A percentile compares a stretch with the other conserved stretches of the same genome.
Evolutionary conservation across 495 filamentous ascomycete genomes (phyloP).

Genomic region (Neurospora sp.): DNA sequence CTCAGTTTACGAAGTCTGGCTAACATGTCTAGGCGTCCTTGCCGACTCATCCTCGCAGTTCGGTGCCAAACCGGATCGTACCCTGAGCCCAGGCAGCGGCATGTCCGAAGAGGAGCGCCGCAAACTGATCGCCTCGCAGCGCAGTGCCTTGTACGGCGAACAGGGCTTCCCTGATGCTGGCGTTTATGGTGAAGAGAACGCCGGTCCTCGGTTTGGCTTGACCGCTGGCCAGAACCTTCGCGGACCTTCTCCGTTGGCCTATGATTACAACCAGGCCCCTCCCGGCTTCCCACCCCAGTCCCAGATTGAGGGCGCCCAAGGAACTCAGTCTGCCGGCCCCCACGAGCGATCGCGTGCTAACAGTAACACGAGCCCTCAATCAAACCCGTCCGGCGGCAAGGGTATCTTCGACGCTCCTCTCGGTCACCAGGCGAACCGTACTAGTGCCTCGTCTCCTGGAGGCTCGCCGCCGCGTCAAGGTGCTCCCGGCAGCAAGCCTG

Average conservation of each 20-base stretch:
- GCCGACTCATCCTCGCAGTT: slow-evolving; percentile 58
- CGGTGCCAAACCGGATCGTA: slow-evolving; percentile 73
- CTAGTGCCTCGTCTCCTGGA: slow-evolving; percentile 81
- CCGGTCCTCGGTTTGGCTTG: slow-evolving; percentile 36
- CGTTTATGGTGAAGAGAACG: slow-evolving; percentile 53
- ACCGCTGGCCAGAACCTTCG: slow-evolving; percentile 46
- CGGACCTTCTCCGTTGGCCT: slow-evolving; percentile 45
- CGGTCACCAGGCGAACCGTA: slow-evolving; percentile 68
- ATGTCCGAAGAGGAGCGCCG: slow-evolving; percentile 95
- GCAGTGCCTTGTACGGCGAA: slow-evolving; percentile 82
- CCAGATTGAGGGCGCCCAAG: slow-evolving; percentile 28
- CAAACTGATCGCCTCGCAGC: slow-evolving; percentile 90
- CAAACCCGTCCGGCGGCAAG: slow-evolving; percentile 58
- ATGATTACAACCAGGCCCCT: slow-evolving; percentile 35
- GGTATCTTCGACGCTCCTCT: slow-evolving; percentile 53
- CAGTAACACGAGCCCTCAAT: slow-evolving; percentile 67
- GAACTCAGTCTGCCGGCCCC: slow-evolving; percentile 33
- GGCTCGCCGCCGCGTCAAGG: slow-evolving; percentile 72
- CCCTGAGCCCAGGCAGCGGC: slow-evolving; percentile 66
- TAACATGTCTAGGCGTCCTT: slow-evolving; percentile 58
- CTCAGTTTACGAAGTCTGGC: slow-evolving; percentile 15
- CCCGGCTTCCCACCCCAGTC: slow-evolving; percentile 41
- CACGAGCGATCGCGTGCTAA: slow-evolving; percentile 70
- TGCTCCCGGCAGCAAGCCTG: slow-evolving; percentile 39
- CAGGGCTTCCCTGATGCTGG: slow-evolving; percentile 49